Evolutionary conservation across 345 rosid species (phyloP).

Genomic region (Stellera chamaejasme): DNA sequence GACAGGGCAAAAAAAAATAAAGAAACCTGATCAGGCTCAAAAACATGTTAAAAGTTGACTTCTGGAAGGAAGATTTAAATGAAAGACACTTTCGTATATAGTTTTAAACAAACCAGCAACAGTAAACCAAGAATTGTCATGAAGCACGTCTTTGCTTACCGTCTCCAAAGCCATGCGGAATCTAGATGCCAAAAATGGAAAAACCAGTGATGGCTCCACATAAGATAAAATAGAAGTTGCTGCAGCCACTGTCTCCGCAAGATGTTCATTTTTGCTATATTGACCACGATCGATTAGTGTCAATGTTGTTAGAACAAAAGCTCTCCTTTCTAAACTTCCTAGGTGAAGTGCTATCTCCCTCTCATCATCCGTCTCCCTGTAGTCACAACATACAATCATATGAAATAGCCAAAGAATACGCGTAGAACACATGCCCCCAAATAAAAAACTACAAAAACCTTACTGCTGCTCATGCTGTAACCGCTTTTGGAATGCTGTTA

Average conservation of each 20-base stretch:
- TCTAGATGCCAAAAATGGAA: constrained; percentile 91
- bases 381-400: constrained; percentile 21
- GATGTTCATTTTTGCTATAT: constrained; percentile 96
- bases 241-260: constrained; percentile 96
- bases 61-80: background rate
- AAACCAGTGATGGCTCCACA: constrained; percentile 93
- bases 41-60: too few species aligned
- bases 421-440: constrained; percentile 10
- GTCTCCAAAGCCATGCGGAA: constrained; percentile 98
- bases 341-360: constrained; percentile 35
- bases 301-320: constrained; percentile 65
- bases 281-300: constrained; percentile 96
- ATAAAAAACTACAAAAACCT: constrained; percentile 16
- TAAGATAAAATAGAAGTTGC: constrained; percentile 88
- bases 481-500: constrained; percentile 81
- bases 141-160: constrained; percentile 42
- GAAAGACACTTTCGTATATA: background rate
- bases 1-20: background rate
- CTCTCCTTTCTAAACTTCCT: constrained; percentile 61
- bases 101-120: background rate
- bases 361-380: constrained; percentile 40
- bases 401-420: constrained; percentile 11
- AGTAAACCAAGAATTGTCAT: background rate
- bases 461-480: constrained; percentile 85
- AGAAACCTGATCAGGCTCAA: too few species aligned